phyloP scores from a whole-genome alignment of 2,329 filamentous ascomycete genomes.

The Fusarium goolgardi region DNA sequence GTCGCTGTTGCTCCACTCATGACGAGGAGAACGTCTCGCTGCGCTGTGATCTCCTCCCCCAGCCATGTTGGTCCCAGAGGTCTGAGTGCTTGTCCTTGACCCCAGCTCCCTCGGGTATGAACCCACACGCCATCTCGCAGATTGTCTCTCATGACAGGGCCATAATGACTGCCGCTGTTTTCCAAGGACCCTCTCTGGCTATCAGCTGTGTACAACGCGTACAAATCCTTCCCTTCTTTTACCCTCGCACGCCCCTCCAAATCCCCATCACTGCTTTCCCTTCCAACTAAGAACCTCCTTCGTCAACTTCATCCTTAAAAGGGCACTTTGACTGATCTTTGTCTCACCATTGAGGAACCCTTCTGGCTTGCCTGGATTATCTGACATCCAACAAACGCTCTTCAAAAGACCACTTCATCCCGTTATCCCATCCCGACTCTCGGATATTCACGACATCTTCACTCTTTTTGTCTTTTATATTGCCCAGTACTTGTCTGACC shows the following conservation, averaged over 20 bases:
- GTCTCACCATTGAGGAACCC: constrained; percentile 51
- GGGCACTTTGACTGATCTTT: constrained; percentile 49
- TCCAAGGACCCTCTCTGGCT: constrained; percentile 36
- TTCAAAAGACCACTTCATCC: constrained; percentile 48
- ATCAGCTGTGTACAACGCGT: constrained; percentile 35
- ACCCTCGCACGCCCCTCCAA: constrained; percentile 52
- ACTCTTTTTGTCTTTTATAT: constrained; percentile 40
- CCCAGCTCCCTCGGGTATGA: constrained; percentile 46
- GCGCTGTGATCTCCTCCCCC: constrained; percentile 44
- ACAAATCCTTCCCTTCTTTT: constrained; percentile 52
- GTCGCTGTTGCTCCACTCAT: constrained; percentile 34
- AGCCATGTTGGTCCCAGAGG: constrained; percentile 41
- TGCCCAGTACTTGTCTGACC: constrained; percentile 24
- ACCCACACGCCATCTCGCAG: constrained; percentile 50
- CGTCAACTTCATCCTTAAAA: constrained; percentile 50
- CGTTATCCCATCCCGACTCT: constrained; percentile 27
- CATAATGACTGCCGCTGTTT: constrained; percentile 44
- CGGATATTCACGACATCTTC: constrained; percentile 34
- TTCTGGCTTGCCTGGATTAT: constrained; percentile 49
- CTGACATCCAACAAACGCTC: constrained; percentile 31
- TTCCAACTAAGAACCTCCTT: constrained; percentile 50
- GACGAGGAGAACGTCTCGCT: constrained; percentile 29
- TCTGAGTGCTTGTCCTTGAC: constrained; percentile 45
- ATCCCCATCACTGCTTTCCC: constrained; percentile 43
- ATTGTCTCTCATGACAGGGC: constrained; percentile 46